phyloP scores from a whole-genome alignment of 192 early-diverging fungal species.

The Phycomyces blakesleeanus region DNA sequence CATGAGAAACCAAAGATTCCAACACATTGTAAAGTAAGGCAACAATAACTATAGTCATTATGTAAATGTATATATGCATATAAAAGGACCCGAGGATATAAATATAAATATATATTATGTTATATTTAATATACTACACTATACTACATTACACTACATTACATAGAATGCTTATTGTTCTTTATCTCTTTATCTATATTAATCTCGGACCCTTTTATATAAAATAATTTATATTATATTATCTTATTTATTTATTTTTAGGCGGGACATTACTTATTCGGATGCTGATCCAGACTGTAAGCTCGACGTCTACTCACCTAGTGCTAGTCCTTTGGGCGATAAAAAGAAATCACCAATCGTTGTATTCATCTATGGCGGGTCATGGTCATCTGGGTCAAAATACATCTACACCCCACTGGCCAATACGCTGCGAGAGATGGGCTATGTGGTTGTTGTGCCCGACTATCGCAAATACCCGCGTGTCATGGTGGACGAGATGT shows the following conservation, averaged over 20 bases:
- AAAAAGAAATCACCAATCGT: constrained; percentile 35
- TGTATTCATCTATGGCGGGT: constrained; percentile 54
- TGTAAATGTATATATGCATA: no score
- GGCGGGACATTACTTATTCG: constrained; percentile 29
- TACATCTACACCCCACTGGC: constrained; percentile 45
- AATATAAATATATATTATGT: no score
- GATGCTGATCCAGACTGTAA: constrained; percentile 1
- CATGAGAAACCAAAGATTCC: constrained; percentile 22
- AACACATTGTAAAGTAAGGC: constrained; percentile 31
- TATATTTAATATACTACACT: no score
- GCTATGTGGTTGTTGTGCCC: constrained; percentile 52
- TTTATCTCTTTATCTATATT: neutral
- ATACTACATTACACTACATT: no score
- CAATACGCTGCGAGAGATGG: constrained; percentile 45
- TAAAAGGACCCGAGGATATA: no score
- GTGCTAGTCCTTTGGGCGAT: neutral
- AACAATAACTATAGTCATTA: no score
- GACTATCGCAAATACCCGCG: constrained; percentile 51
- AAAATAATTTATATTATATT: no score
- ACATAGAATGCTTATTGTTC: no score
- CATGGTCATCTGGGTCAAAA: constrained; percentile 50
- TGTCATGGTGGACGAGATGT: constrained; percentile 39
- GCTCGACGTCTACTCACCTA: constrained; percentile 31
- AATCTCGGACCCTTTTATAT: neutral
- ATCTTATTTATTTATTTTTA: constrained; percentile 8